These are phyloP conservation scores for Cytospora paraplurivora DNA, from an alignment of 2,329 filamentous ascomycete species.

Conservation along the genomic window DNA sequence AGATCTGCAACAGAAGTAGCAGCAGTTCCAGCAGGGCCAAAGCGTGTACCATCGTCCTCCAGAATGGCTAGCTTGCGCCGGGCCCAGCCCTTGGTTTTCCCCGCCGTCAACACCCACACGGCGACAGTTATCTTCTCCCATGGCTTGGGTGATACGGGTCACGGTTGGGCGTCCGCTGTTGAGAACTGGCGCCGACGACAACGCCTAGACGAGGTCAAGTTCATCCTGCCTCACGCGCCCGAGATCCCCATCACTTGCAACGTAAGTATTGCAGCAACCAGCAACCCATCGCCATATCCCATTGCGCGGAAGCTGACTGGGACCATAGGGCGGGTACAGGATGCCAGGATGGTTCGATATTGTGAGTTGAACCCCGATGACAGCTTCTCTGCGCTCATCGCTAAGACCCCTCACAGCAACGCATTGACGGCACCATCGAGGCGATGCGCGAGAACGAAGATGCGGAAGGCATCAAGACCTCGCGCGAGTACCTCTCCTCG, in stretches of 20 bases:
- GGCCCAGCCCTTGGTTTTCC: constrained; percentile 66
- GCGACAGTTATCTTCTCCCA: constrained; percentile 94
- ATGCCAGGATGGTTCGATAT: constrained; percentile 94
- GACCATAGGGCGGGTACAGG: constrained; percentile 54
- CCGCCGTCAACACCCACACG: constrained; percentile 80
- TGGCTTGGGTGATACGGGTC: constrained; percentile 82
- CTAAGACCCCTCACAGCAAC: constrained; percentile 17
- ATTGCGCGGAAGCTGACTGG: constrained; percentile 20
- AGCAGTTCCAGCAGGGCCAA: background rate
- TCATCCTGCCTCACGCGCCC: constrained; percentile 91
- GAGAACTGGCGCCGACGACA: constrained; percentile 82
- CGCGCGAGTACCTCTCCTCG: constrained; percentile 73
- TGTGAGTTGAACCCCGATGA: constrained; percentile 44
- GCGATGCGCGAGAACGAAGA: constrained; percentile 48
- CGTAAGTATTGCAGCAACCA: constrained; percentile 49
- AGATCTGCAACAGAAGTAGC: background rate
- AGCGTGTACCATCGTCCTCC: background rate
- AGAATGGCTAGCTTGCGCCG: constrained; percentile 35
- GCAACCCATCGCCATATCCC: background rate
- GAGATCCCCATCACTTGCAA: constrained; percentile 75
- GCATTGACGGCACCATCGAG: constrained; percentile 34
- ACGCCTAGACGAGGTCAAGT: constrained; percentile 86
- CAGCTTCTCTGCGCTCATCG: background rate
- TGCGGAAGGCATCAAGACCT: constrained; percentile 72
- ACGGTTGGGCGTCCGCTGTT: constrained; percentile 79